Evolutionary conservation across 768 basidiomycete genomes (phyloP).

Genomic region (Gautieria morchelliformis): DNA sequence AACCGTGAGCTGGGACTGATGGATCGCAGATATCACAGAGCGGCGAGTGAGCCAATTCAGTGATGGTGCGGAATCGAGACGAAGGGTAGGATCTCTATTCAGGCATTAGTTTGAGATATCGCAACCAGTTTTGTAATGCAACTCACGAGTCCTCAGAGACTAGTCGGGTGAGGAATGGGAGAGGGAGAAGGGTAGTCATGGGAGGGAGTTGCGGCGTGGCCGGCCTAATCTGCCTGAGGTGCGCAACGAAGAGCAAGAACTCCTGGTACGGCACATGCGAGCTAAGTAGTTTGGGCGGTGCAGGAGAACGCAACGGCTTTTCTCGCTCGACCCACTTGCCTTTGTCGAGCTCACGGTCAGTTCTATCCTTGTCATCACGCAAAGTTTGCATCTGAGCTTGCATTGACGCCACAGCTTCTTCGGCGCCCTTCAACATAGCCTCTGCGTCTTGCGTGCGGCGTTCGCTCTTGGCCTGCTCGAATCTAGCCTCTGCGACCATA

Average conservation of each 20-base stretch:
- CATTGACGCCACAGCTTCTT: conserved; percentile 78
- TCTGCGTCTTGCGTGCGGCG: conserved; percentile 72
- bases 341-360: conserved; percentile 47
- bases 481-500: conserved; percentile 94
- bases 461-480: conserved; percentile 46
- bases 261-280: conserved; percentile 74
- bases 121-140: conserved; percentile 12
- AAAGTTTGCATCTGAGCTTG: conserved; percentile 77
- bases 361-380: conserved; percentile 53
- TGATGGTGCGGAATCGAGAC: conserved; percentile 89
- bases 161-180: conserved; percentile 72
- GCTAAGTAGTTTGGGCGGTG: conserved; percentile 39
- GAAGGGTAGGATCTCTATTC: conserved; percentile 77
- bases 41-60: conserved; percentile 91
- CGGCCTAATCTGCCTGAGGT: conserved; percentile 63
- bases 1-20: conserved; percentile 77
- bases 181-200: conserved; percentile 62
- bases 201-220: conserved; percentile 51
- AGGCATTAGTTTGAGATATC: conserved; percentile 7
- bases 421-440: conserved; percentile 67
- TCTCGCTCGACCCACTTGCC: conserved; percentile 55
- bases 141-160: conserved; percentile 80
- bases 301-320: conserved; percentile 18
- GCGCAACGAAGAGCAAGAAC: conserved; percentile 65
- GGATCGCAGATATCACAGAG: conserved; percentile 73